Percentiles rank a stretch among this genome's conserved stretches.
phyloP scores from a whole-genome alignment of 768 basidiomycete genomes.

The Paxillus involutus region DNA sequence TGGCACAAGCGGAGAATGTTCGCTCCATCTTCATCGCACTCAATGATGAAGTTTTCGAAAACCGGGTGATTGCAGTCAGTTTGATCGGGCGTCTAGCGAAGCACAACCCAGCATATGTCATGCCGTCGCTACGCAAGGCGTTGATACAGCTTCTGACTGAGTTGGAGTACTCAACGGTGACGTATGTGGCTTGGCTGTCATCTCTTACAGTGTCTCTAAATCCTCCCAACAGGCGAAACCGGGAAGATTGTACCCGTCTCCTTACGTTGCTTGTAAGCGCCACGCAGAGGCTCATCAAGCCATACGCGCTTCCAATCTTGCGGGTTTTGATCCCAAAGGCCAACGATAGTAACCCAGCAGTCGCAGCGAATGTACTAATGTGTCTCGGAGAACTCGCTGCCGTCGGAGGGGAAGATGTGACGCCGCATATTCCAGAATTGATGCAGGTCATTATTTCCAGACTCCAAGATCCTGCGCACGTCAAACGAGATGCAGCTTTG shows the following conservation, averaged over 20 bases:
- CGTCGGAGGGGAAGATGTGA: conserved; percentile 91
- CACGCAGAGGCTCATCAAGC: conserved; percentile 91
- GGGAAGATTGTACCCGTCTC: conserved; percentile 91
- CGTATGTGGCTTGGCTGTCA: conserved; percentile 47
- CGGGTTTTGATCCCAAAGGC: conserved; percentile 89
- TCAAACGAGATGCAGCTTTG: conserved; percentile 92
- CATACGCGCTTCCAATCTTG: conserved; percentile 94
- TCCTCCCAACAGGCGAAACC: conserved; percentile 57
- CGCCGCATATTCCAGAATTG: conserved; percentile 78
- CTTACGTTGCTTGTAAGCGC: conserved; percentile 88
- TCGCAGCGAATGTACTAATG: conserved; percentile 90
- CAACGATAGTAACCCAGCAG: conserved; percentile 78
- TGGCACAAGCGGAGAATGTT: conserved; percentile 98
- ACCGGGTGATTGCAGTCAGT: conserved; percentile 85
- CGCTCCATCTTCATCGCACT: conserved; percentile 94
- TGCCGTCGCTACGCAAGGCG: conserved; percentile 94
- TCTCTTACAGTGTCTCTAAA: neutral
- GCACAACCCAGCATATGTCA: conserved; percentile 98
- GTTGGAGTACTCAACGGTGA: conserved; percentile 90
- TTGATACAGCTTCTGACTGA: conserved; percentile 96
- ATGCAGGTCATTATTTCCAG: conserved; percentile 89
- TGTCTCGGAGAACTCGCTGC: conserved; percentile 92
- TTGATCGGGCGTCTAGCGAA: conserved; percentile 92
- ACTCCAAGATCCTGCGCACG: conserved; percentile 83
- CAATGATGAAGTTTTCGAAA: conserved; percentile 95